These are phyloP conservation scores for Russula olivacea DNA, from an alignment of 768 basidiomycete species.

Conservation along the genomic window DNA sequence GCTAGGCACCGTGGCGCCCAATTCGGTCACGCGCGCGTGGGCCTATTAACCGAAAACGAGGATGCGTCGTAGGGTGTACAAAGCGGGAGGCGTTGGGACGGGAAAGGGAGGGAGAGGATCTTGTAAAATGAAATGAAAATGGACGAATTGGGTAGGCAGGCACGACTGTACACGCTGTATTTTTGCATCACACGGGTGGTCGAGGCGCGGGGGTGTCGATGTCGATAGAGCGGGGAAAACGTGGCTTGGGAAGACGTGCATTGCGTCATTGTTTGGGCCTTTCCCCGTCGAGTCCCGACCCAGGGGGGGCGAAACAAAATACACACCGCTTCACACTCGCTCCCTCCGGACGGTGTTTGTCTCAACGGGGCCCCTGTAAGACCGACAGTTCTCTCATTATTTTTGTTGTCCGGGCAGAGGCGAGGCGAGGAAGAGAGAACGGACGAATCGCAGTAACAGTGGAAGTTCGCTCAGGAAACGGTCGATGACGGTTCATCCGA, in stretches of 20 bases:
- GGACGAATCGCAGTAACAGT: constrained; percentile 15
- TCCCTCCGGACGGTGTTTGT: no score
- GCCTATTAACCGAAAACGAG: constrained; percentile 5
- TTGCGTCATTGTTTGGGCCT: constrained; percentile 15
- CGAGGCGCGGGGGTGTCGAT: constrained; percentile 23
- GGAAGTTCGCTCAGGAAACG: constrained; percentile 11
- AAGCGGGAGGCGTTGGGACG: background rate
- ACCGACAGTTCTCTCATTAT: background rate
- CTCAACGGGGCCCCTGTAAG: background rate
- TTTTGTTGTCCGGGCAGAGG: background rate
- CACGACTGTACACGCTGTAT: background rate
- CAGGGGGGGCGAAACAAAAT: background rate
- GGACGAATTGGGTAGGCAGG: background rate
- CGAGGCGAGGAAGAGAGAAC: background rate
- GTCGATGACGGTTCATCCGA: background rate
- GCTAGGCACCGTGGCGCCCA: background rate
- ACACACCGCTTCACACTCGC: background rate
- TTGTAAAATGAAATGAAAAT: constrained; percentile 9
- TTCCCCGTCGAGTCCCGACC: background rate
- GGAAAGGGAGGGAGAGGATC: background rate
- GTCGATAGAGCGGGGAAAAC: constrained; percentile 22
- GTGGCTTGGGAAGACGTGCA: background rate
- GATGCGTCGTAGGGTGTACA: constrained; percentile 2
- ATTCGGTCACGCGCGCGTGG: background rate
- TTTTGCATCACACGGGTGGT: constrained; percentile 11